phyloP scores from a whole-genome alignment of 768 basidiomycete genomes.

The Lyophyllum decastes region DNA sequence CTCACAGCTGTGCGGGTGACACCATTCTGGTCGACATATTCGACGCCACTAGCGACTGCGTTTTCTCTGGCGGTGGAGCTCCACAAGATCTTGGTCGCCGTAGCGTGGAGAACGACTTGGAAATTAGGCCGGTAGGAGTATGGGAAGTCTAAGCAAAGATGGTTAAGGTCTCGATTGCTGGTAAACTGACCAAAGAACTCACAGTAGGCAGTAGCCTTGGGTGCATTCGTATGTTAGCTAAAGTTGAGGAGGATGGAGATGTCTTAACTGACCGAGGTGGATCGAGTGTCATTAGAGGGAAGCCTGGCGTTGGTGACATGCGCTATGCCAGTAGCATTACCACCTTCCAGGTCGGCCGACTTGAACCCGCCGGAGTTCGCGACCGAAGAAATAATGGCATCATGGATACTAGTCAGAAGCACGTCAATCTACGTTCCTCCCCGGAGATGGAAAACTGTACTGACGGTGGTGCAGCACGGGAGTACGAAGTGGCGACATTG shows the following conservation, averaged over 20 bases:
- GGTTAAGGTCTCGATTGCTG: not conserved
- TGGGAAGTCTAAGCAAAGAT: not conserved
- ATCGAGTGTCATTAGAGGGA: not conserved
- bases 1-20: not conserved
- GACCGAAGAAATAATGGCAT: not conserved
- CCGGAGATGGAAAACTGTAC: not conserved
- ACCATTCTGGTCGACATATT: not conserved
- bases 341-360: not conserved
- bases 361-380: not conserved
- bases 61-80: not conserved
- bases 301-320: conserved; percentile 3
- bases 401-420: not conserved
- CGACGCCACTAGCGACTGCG: not conserved
- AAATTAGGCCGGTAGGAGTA: not conserved
- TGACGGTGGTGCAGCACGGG: not conserved
- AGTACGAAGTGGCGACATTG: not conserved
- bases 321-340: not conserved
- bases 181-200: not conserved
- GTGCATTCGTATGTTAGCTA: not conserved
- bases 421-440: not conserved
- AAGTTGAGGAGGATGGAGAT: not conserved
- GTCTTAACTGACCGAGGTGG: not conserved
- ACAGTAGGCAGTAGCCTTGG: conserved; percentile 1
- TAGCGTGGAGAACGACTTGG: not conserved
- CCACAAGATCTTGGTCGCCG: not conserved